Conservation (phyloP, 345 rosid genomes). For the Clarkia xantiana region DNA sequence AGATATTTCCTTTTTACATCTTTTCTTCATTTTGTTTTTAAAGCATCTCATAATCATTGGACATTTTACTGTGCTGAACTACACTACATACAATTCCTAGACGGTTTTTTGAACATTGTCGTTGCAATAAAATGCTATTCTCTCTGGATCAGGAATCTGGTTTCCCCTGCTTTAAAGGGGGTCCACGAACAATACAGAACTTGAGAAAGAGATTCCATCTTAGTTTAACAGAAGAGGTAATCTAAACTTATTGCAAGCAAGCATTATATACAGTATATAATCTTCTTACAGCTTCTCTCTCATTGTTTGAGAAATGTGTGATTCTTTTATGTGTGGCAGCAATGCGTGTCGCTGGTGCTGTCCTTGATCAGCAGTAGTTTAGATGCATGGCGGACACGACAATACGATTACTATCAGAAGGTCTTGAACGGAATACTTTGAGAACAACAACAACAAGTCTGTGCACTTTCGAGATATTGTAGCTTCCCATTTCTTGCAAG, state of each 20-base stretch:
- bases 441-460: constrained; percentile 12
- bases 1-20: too few species aligned
- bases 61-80: too few species aligned
- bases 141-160: constrained; percentile 70
- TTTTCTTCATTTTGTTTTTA: too few species aligned
- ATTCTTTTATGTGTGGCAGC: constrained; percentile 45
- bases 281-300: background rate
- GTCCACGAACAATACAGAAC: constrained; percentile 85
- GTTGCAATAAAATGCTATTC: background rate
- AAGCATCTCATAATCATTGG: too few species aligned
- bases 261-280: too few species aligned
- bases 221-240: constrained; percentile 94
- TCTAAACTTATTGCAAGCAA: background rate
- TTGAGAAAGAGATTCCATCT: constrained; percentile 87
- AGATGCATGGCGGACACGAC: constrained; percentile 99
- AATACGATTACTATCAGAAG: constrained; percentile 93
- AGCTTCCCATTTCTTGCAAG: too few species aligned
- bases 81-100: too few species aligned
- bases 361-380: constrained; percentile 95
- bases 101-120: too few species aligned
- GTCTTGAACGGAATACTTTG: constrained; percentile 94
- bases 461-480: too few species aligned
- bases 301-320: background rate
- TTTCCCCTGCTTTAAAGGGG: constrained; percentile 98
- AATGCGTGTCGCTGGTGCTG: constrained; percentile 96